Evolutionary conservation across 768 basidiomycete species (phyloP).

Genomic region (Tubosaeta brunneosetosa): DNA sequence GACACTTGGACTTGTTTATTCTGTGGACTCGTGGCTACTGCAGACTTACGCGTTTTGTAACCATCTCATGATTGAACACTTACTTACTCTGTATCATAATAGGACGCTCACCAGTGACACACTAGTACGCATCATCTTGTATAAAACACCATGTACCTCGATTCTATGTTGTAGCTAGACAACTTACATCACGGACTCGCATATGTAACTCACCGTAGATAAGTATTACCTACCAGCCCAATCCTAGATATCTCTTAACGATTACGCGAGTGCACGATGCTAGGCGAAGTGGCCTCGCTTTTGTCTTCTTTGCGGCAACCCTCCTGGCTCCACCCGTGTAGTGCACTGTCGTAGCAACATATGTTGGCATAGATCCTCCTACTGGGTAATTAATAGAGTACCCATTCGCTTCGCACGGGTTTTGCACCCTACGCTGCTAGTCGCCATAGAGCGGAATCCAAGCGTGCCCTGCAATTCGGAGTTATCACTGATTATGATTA

Average conservation of each 20-base stretch:
- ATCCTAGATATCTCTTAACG: background rate
- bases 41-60: background rate
- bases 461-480: too few relatives aligned
- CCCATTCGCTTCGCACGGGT: too few relatives aligned
- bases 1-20: background rate
- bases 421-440: too few relatives aligned
- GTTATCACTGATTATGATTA: too few relatives aligned
- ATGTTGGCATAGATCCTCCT: too few relatives aligned
- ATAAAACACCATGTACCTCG: background rate
- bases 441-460: too few relatives aligned
- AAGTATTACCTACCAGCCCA: background rate
- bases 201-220: background rate
- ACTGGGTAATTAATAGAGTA: too few relatives aligned
- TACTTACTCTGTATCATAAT: slow-evolving; percentile 3
- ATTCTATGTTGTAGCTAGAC: slow-evolving; percentile 4
- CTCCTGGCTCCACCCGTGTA: too few relatives aligned
- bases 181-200: slow-evolving; percentile 5
- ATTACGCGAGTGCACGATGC: background rate
- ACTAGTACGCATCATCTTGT: background rate
- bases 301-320: too few relatives aligned
- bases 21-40: background rate
- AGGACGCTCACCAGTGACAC: slow-evolving; percentile 1
- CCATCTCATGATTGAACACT: background rate
- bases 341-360: too few relatives aligned
- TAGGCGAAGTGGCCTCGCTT: too few relatives aligned